Evolutionary conservation across 169 alveolate genomes (phyloP), one percentile per base, ranked within the genome.

Genomic region (Prorocentrum cordatum): DNA sequence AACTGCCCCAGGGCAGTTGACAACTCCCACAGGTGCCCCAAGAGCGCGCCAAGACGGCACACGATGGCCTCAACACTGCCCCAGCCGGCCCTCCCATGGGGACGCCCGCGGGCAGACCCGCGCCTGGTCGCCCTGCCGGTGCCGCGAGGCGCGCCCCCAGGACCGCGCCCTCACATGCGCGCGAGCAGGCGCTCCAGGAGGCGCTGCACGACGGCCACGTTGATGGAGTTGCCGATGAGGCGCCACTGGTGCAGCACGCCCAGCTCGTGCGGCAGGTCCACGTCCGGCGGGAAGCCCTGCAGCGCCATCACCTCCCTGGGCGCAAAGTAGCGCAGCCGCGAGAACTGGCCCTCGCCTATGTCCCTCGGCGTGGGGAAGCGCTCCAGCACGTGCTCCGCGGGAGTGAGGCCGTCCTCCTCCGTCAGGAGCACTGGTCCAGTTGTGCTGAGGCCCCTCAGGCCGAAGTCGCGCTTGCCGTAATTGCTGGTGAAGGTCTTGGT

Each of bases 401-500:
- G 12, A 12, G 12, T 38, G 47, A 12, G 35, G 6, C 38, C 18
- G n/a, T 29, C 83, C 0, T 72, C 83, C 67, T 26, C 4, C n/a
- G n/a, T n/a, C n/a, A n/a, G 2, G 26, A 73, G 50, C 58, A 73
- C 18, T 7, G 85, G 85, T 27, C 85, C 85, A 1, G 85, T 50
- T 36, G 7, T 29, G 70, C 85, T 73, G 33, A 73, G 68, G 50
- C 85, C 85, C 39, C 22, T 50, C 5, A 26, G 54, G 33, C 70
- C 85, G 38, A 47, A 73, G 36, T 38, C 54, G 2, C n/a, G 1
- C 85, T 73, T 73, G 36, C 85, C 85, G 16, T 73, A 73, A 16
- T 54, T n/a, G 10, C 50, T 29, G 39, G 85, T 73, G 36, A 73
- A 73, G 85, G 85, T 73, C 70, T 73, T 73, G 20, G 85, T 73